Evolutionary conservation across 139 green algal genomes (phyloP).

Genomic region (Yamagishiella unicocca): DNA sequence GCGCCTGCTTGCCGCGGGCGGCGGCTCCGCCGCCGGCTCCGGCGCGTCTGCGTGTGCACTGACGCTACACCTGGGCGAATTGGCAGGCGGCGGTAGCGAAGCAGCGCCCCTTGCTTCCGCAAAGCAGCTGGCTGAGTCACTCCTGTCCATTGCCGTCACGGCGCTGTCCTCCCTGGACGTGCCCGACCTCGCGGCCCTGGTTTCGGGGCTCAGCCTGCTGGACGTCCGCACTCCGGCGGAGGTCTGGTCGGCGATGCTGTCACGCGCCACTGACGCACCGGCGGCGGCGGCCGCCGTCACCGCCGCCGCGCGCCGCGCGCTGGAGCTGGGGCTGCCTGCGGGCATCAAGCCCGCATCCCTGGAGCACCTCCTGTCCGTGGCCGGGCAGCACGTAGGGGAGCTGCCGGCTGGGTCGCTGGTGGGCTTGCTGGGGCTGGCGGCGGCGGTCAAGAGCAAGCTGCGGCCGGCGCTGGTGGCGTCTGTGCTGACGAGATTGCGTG

Average conservation of each 20-base stretch:
- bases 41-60: not conserved
- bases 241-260: constrained; percentile 33
- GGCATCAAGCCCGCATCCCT: constrained; percentile 8
- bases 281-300: not conserved
- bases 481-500: constrained; percentile 12
- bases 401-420: constrained; percentile 17
- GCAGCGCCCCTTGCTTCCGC: not conserved
- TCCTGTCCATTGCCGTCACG: not conserved
- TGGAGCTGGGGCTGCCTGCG: constrained; percentile 19
- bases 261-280: constrained; percentile 22
- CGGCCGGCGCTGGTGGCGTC: not conserved
- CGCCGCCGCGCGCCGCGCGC: constrained; percentile 10
- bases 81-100: not conserved
- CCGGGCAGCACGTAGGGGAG: not conserved
- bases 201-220: not conserved
- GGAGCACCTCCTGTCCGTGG: constrained; percentile 27
- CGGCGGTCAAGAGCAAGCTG: constrained; percentile 10
- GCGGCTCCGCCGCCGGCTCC: not conserved
- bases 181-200: constrained; percentile 19
- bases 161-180: constrained; percentile 22
- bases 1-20: not conserved
- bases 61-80: constrained; percentile 22
- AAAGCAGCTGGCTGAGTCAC: constrained; percentile 1
- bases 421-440: not conserved
- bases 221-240: constrained; percentile 2